Evolutionary conservation across 78 protist genomes (phyloP).

Genomic region (Dictyostelium intermedium): DNA sequence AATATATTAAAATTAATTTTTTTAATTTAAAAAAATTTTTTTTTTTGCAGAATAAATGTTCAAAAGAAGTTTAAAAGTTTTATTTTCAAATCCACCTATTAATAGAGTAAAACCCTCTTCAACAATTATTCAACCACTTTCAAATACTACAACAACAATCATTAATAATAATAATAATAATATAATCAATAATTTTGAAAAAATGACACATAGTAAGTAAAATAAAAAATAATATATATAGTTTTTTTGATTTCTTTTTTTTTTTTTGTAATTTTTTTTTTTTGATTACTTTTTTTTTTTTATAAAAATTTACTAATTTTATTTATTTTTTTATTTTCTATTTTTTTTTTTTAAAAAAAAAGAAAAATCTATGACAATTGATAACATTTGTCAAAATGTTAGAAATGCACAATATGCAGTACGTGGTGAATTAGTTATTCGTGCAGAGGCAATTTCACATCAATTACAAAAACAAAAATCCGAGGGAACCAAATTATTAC

Average conservation of each 20-base stretch:
- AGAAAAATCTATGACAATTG: conserved; percentile 70
- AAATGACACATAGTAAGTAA: conserved; percentile 7
- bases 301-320: too few species aligned
- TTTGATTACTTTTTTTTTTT: background rate
- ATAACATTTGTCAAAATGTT: conserved; percentile 82
- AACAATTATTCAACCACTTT: background rate
- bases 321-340: background rate
- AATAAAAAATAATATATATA: background rate
- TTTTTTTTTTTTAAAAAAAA: background rate
- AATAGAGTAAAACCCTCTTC: background rate
- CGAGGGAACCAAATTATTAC: conserved; percentile 39
- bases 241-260: background rate
- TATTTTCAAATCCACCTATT: background rate
- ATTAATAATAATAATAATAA: conserved; percentile 3
- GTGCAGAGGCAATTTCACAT: conserved; percentile 75
- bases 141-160: background rate
- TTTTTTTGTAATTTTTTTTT: background rate
- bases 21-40: too few species aligned
- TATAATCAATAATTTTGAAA: background rate
- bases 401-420: conserved; percentile 89
- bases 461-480: conserved; percentile 20
- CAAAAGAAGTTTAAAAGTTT: conserved; percentile 4
- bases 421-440: conserved; percentile 87
- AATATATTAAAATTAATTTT: too few species aligned
- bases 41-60: background rate